Base-by-base conservation (phyloP, 768 basidiomycete species). In the Boletus vinaceobasis region DNA sequence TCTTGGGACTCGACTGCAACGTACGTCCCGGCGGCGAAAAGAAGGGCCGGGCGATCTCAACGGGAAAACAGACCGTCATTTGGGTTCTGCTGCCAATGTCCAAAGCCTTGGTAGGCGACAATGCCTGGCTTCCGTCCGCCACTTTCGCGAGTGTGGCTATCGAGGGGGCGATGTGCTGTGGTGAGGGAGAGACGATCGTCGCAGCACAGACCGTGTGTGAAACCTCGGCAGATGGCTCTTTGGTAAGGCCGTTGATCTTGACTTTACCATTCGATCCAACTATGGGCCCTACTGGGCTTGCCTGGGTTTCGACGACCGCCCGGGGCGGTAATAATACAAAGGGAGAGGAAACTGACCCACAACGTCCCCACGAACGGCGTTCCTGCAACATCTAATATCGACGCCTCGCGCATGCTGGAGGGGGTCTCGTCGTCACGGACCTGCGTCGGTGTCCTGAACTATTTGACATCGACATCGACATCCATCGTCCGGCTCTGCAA, bases 401-500 rank as follows among this genome's bases (percentile, higher is more conserved):
- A 19, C 1, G 4, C 10, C 2, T 40, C 29, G 0, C n/a, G 5
- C 21, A 27, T 5, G 21, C 2, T 19, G 17, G 17, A 13, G 1
- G 27, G n/a, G 5, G n/a, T n/a, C 10, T 27, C 21, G 1, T 44
- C 19, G 10, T 8, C 43, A 2, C 21, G 27, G n/a, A 33, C 17
- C 6, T 21, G 32, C 3, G 31, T 23, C 21, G 6, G 5, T 1
- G 23, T 43, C 23, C 21, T 19, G n/a, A 15, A 17, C 9, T 17
- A 37, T 23, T 51, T 38, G 7, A 35, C 21, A n/a, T 36, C 43
- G 1, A 26, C 19, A 11, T 29, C 9, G 29, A 39, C 26, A 11
- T 51, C 37, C 2, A 50, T 37, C 1, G 37, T 45, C 55, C 47
- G 43, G 10, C 27, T 55, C 23, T 42, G 63, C 0, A 53, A 61